Conservation (phyloP, 345 rosid genomes). For the Nasturtium officinale region DNA sequence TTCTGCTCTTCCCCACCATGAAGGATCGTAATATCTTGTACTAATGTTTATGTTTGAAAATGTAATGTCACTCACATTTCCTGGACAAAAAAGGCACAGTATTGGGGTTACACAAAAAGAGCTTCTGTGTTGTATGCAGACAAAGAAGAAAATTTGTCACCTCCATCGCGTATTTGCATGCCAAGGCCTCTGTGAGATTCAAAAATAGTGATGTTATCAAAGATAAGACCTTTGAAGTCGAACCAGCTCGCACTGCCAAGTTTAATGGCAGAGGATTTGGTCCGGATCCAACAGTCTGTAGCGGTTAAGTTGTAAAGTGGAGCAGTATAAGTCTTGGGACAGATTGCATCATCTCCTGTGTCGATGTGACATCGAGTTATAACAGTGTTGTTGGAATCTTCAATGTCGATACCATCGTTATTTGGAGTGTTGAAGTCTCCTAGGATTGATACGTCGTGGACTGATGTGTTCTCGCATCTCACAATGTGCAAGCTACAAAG, state of each 20-base stretch:
- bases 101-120: not conserved
- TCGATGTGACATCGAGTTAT: slow-evolving; percentile 74
- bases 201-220: slow-evolving; percentile 79
- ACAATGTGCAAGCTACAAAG: slow-evolving; percentile 81
- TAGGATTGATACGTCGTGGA: slow-evolving; percentile 72
- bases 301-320: slow-evolving; percentile 77
- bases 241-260: slow-evolving; percentile 92
- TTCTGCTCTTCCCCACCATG: slow-evolving; percentile 98
- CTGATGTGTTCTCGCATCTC: slow-evolving; percentile 60
- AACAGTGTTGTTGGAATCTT: slow-evolving; percentile 76
- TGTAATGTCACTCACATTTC: slow-evolving; percentile 73
- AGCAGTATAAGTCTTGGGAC: slow-evolving; percentile 74
- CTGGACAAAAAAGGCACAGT: slow-evolving; percentile 45
- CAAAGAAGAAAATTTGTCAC: slow-evolving; percentile 42
- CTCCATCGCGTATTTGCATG: slow-evolving; percentile 93
- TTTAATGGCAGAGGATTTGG: slow-evolving; percentile 92
- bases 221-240: slow-evolving; percentile 65
- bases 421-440: slow-evolving; percentile 90
- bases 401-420: slow-evolving; percentile 92
- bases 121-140: not conserved
- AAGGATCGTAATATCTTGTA: slow-evolving; percentile 84
- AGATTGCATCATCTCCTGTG: slow-evolving; percentile 94
- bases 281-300: slow-evolving; percentile 83
- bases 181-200: slow-evolving; percentile 92
- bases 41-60: slow-evolving; percentile 84